phyloP scores from a whole-genome alignment of 495 filamentous ascomycete species.

The Elasticomyces elasticus region DNA sequence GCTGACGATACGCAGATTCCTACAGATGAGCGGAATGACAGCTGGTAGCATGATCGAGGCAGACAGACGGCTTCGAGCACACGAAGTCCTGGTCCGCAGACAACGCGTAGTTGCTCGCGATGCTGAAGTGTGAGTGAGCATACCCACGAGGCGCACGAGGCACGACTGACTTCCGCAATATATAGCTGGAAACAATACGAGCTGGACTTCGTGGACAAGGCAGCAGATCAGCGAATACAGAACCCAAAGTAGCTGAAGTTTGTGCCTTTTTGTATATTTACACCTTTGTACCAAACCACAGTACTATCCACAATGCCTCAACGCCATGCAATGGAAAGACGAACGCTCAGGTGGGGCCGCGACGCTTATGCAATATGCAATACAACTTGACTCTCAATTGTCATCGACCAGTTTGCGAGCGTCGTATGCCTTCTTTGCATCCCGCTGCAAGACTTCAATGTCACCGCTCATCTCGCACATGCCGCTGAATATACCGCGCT shows the following conservation, averaged over 20 bases:
- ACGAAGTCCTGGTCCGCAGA: slow-evolving; percentile 52
- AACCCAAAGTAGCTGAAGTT: not conserved
- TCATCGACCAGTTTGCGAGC: slow-evolving; percentile 45
- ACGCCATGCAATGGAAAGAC: not conserved
- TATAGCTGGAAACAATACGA: slow-evolving; percentile 46
- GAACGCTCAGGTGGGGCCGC: not conserved
- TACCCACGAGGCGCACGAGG: too few species aligned
- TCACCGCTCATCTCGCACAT: slow-evolving; percentile 98
- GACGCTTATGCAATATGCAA: not conserved
- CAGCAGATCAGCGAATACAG: not conserved
- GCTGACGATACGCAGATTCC: too few species aligned
- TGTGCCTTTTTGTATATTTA: not conserved
- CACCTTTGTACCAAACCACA: not conserved
- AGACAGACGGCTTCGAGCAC: slow-evolving; percentile 61
- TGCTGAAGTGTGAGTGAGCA: too few species aligned
- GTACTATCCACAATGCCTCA: not conserved
- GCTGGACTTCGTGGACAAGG: slow-evolving; percentile 7
- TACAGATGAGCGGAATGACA: slow-evolving; percentile 84
- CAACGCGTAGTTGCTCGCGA: slow-evolving; percentile 53
- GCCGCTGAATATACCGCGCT: slow-evolving; percentile 62
- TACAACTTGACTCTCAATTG: slow-evolving; percentile 6
- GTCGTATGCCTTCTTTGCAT: slow-evolving; percentile 64
- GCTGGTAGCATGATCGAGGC: slow-evolving; percentile 76
- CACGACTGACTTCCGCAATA: too few species aligned
- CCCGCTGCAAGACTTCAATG: slow-evolving; percentile 56